phyloP scores from a whole-genome alignment of 2,329 filamentous ascomycete species.

The Neonectria coccinea region DNA sequence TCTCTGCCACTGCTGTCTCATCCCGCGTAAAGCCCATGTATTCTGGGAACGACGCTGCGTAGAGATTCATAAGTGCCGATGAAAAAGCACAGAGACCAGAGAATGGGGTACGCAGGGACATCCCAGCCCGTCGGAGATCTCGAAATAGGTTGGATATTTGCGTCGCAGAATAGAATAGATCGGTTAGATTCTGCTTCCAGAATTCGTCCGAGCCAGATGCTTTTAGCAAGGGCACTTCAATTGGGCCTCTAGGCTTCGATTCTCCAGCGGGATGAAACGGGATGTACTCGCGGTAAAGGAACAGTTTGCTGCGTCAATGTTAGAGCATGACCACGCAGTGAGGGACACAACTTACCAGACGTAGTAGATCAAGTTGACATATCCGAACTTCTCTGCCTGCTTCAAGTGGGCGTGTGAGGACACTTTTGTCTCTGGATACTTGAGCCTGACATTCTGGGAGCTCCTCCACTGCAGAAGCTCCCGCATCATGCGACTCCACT shows the following conservation, averaged over 20 bases:
- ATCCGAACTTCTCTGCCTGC: slow-evolving; percentile 43
- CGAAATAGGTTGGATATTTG: slow-evolving; percentile 40
- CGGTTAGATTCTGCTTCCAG: slow-evolving; percentile 33
- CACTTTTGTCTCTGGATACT: slow-evolving; percentile 38
- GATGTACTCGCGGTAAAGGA: slow-evolving; percentile 40
- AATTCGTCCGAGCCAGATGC: slow-evolving; percentile 34
- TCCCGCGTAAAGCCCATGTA: slow-evolving; percentile 34
- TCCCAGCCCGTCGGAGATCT: slow-evolving; percentile 38
- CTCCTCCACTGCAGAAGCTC: slow-evolving; percentile 37
- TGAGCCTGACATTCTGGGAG: slow-evolving; percentile 32
- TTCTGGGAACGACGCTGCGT: slow-evolving; percentile 37
- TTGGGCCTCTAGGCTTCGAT: slow-evolving; percentile 37
- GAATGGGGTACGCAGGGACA: slow-evolving; percentile 39
- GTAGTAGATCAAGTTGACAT: slow-evolving; percentile 44
- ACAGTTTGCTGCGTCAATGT: slow-evolving; percentile 21
- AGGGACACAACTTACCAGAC: slow-evolving; percentile 31
- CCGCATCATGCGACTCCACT: slow-evolving; percentile 39
- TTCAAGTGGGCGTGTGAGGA: slow-evolving; percentile 41
- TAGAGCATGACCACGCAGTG: neutral
- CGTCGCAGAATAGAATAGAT: slow-evolving; percentile 37
- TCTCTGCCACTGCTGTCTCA: slow-evolving; percentile 20
- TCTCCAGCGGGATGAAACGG: slow-evolving; percentile 43
- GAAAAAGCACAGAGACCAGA: slow-evolving; percentile 40
- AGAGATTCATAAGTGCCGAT: slow-evolving; percentile 31
- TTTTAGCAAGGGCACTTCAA: slow-evolving; percentile 40